A percentile compares a stretch with the other conserved stretches of the same genome.
phyloP scores from a whole-genome alignment of 768 basidiomycete genomes.

The Amanita exitialis region DNA sequence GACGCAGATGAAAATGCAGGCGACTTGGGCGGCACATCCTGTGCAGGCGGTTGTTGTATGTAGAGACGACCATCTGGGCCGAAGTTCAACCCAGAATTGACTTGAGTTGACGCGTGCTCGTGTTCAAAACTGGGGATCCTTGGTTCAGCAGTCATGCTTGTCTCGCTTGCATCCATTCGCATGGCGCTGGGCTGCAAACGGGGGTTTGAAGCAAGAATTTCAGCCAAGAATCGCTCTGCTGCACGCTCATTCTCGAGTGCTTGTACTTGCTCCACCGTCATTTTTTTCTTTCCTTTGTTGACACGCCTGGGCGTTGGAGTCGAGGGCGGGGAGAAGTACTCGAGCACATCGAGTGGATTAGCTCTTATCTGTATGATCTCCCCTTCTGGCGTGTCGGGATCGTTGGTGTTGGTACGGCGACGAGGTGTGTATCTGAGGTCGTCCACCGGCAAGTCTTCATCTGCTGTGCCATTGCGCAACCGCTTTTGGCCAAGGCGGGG shows the following conservation, averaged over 20 bases:
- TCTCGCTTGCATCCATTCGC: not conserved
- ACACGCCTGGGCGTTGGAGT: conserved; percentile 1
- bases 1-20: too few species aligned
- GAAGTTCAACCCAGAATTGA: too few species aligned
- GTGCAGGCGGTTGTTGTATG: too few species aligned
- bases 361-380: not conserved
- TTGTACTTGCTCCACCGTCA: conserved; percentile 10
- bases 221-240: not conserved
- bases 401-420: not conserved
- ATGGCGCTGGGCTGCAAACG: not conserved
- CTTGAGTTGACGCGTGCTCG: not conserved
- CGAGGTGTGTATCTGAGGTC: conserved; percentile 7
- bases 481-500: not conserved
- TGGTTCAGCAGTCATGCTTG: too few species aligned
- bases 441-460: not conserved
- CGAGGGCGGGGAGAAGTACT: not conserved
- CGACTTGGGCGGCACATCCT: too few species aligned
- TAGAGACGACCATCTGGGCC: too few species aligned
- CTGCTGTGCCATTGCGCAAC: not conserved
- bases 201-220: not conserved
- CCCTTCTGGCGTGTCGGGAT: not conserved
- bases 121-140: not conserved
- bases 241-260: conserved; percentile 3
- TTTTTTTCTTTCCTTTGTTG: conserved; percentile 13
- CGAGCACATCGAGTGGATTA: not conserved